Base-by-base conservation (phyloP, 345 rosid genomes). In the Pistacia vera region DNA sequence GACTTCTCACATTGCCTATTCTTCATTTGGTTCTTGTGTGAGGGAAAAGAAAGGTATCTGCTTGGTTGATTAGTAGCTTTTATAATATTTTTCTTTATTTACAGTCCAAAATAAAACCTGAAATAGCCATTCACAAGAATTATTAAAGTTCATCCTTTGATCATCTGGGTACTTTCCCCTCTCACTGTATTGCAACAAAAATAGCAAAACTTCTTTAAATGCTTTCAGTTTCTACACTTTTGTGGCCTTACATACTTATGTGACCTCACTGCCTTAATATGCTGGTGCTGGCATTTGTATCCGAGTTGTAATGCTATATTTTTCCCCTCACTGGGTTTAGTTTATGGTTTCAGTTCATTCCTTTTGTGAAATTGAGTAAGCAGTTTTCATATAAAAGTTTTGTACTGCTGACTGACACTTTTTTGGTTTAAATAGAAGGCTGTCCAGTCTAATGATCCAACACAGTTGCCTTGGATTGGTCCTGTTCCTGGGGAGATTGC, bases 401-500 rank as follows among this genome's bases (percentile, higher is more conserved):
- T 55, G 11, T 41, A 13, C 63, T 55, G 11, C 41, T 18, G 49
- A 70, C 80, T 86, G 73, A 82, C 69, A 48, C 59, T 66, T 64
- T 54, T 83, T 80, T 59, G 30, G 84, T 79, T 76, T 74, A 76
- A 81, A 66, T 75, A 71, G 66, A 81, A 83, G 84, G 74, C 81
- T 49, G 67, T 81, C 73, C 84, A 89, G 78, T 85, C 95, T 66
- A 86, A 79, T 11, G 99, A 90, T 80, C 71, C 59, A 4, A 88
- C 94, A n/a, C 90, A 88, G 85, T 72, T 88, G 83, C 92, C 86
- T 30, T 90, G 99, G 99, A 78, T 89, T 69, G 99, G 99, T 78
- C 99, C 98, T 30, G 81, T 95, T 70, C 98, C 99, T 55, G 98
- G 99, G 18, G 99, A 95, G 64, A 93, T 95, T 75, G 97, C 99